Percentiles rank a stretch among this genome's conserved stretches.
phyloP scores from a whole-genome alignment of 2,329 filamentous ascomycete species.

The Monilinia fructicola region DNA sequence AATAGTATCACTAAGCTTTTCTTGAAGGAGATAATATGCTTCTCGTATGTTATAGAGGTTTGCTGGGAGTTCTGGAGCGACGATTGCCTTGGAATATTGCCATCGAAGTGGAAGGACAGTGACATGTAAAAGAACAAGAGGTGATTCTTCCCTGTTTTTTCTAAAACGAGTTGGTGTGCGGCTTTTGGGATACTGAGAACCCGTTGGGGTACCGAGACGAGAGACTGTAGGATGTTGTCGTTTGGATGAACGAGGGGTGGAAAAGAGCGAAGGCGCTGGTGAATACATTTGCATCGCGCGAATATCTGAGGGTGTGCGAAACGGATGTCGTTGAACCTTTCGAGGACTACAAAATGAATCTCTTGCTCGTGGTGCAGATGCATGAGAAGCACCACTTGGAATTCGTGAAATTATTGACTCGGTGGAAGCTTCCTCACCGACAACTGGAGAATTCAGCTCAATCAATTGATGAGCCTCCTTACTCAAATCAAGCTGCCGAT shows the following conservation, averaged over 20 bases:
- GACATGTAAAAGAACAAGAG: constrained; percentile 75
- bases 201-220: constrained; percentile 54
- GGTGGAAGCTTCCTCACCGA: constrained; percentile 38
- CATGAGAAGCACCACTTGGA: constrained; percentile 37
- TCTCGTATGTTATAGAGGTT: constrained; percentile 55
- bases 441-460: constrained; percentile 33
- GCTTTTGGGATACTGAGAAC: constrained; percentile 32
- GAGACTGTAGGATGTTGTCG: constrained; percentile 52
- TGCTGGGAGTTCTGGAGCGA: constrained; percentile 47
- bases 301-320: constrained; percentile 68
- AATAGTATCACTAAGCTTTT: constrained; percentile 70
- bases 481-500: constrained; percentile 8
- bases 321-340: constrained; percentile 61
- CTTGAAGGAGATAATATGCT: constrained; percentile 66
- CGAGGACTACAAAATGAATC: constrained; percentile 45
- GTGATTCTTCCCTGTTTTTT: constrained; percentile 56
- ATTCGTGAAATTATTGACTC: constrained; percentile 49
- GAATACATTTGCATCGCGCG: constrained; percentile 72
- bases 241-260: constrained; percentile 57
- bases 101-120: constrained; percentile 71
- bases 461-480: constrained; percentile 30
- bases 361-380: constrained; percentile 40
- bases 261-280: constrained; percentile 56
- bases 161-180: constrained; percentile 58
- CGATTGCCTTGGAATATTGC: constrained; percentile 59